Evolutionary conservation across 176 grass and related monocot genomes (phyloP), one percentile per base, ranked within the genome.

Genomic region (Juncus inflexus): DNA sequence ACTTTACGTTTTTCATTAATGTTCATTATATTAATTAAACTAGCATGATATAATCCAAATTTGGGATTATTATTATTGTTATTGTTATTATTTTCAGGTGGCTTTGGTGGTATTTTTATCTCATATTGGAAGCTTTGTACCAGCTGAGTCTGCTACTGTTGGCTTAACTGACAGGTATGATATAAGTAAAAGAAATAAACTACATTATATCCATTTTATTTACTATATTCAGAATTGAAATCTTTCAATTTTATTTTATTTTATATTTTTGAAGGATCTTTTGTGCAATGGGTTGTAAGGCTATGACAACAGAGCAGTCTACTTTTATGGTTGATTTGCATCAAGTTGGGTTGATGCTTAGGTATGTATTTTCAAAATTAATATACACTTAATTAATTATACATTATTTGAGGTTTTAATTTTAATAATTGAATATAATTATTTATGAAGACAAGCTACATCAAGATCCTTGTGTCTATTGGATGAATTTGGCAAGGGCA

Each of bases 401-500:
- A 14, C 15, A 40, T 64, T 13, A 11, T 52, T 63, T 7, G 8
- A 52, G 61, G 7, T 77, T 36, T 62, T 41, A 70, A 61, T 42
- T 55, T 62, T 70, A 10, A 54, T 4, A 38, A 51, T 7, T 9
- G 62, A 47, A 47, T 47, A 65, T 63, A 64, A 70, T 56, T 56
- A 45, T 67, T 64, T 74, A 60, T 78, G 60, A 62, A 96, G 87
- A 72, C 91, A 96, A 64, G 87, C 91, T 65, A 96, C 91, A 70
- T 83, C 77, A 3, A 83, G 79, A 62, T 96, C 91, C 69, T 71
- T 96, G 36, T 96, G 91, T 69, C 83, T 96, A 57, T 67, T 96
- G 67, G 91, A 96, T 77, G 91, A 96, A 80, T 96, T 96, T 9
- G 87, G 91, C n/a, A 96, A 96, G 79, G 91, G 87, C 55, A 96